phyloP scores from a whole-genome alignment of 306 rosid species.

The Malus sieversii region DNA sequence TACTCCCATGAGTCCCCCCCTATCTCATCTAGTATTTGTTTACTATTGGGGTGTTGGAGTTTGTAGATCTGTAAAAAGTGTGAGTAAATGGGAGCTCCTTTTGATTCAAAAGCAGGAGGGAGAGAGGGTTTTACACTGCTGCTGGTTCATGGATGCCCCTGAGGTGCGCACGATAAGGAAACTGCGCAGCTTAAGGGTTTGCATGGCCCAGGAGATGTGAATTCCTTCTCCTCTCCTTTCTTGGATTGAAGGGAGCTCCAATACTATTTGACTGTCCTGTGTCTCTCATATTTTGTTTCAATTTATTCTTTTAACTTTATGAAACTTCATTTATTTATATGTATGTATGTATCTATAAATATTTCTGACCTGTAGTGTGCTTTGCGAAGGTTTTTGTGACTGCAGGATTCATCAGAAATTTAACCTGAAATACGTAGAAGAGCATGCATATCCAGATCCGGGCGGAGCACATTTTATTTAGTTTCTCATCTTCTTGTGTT shows the following conservation, averaged over 20 bases:
- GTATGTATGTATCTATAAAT: neutral
- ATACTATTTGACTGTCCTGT: neutral
- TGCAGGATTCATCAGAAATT: neutral
- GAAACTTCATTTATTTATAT: neutral
- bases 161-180: slow-evolving; percentile 16
- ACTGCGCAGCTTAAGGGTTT: slow-evolving; percentile 28
- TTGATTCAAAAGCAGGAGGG: slow-evolving; percentile 21
- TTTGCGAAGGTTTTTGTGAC: neutral
- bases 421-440: neutral
- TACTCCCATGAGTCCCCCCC: too few relatives aligned
- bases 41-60: too few relatives aligned
- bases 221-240: slow-evolving; percentile 24
- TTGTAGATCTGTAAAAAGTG: neutral
- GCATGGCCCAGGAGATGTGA: slow-evolving; percentile 37
- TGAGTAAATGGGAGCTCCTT: slow-evolving; percentile 26
- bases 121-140: slow-evolving; percentile 20
- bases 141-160: slow-evolving; percentile 38
- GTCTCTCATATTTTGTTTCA: neutral
- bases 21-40: neutral
- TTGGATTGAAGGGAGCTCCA: slow-evolving; percentile 51
- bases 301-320: neutral
- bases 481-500: neutral
- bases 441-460: neutral
- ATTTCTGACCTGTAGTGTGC: neutral
- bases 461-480: neutral